These are phyloP conservation scores for Phytophthora colocasiae DNA, from an alignment of 352 stramenopile genomes.

Conservation along the genomic window DNA sequence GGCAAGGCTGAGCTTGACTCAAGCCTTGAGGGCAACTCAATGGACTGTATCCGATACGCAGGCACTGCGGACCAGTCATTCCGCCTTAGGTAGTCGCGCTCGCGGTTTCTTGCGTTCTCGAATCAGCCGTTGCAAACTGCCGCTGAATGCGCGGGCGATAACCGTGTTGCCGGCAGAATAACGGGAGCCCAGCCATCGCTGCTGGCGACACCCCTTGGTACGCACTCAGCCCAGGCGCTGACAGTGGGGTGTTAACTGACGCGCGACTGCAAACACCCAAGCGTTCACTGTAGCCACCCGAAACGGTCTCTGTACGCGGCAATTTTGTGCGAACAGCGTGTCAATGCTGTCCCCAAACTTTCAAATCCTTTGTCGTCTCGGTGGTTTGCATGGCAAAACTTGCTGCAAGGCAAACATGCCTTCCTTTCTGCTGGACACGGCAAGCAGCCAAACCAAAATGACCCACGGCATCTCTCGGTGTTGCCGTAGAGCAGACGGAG, in stretches of 20 bases:
- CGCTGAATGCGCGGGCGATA: background rate
- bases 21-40: background rate
- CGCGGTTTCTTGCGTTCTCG: constrained; percentile 10
- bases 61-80: constrained; percentile 8
- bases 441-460: background rate
- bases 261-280: background rate
- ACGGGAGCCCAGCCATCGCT: background rate
- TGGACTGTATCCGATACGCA: background rate
- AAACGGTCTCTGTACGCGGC: constrained; percentile 4
- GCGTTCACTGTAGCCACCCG: constrained; percentile 1
- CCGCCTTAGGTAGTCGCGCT: constrained; percentile 8
- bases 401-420: background rate
- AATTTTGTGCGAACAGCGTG: constrained; percentile 12
- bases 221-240: background rate
- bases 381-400: background rate
- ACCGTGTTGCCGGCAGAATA: too few relatives aligned
- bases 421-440: constrained; percentile 4
- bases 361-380: constrained; percentile 22
- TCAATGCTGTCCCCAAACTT: constrained; percentile 19
- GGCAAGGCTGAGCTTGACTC: background rate
- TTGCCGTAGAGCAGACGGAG: constrained; percentile 17
- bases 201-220: constrained; percentile 6
- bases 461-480: constrained; percentile 15
- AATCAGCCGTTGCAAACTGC: constrained; percentile 7
- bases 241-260: background rate